Percentiles rank a stretch among this genome's conserved stretches.
These are phyloP conservation scores for Gloeopeniophorella convolvens DNA, from an alignment of 768 basidiomycete genomes.

Conservation along the genomic window DNA sequence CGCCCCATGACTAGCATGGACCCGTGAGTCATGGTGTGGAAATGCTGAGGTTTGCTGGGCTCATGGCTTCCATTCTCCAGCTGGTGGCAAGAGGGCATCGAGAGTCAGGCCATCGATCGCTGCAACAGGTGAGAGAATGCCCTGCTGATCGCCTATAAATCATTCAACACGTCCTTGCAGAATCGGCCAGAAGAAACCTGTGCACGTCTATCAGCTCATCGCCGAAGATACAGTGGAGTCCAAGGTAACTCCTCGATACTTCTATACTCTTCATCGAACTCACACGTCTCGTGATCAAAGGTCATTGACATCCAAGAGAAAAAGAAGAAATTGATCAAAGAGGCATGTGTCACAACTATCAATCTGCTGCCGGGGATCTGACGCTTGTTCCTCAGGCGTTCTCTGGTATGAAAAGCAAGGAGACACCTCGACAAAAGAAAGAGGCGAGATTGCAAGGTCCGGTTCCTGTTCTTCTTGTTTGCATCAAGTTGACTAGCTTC, in stretches of 20 bases:
- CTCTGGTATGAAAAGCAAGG: slow-evolving; percentile 70
- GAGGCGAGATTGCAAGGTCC: slow-evolving; percentile 78
- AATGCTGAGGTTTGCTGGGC: not conserved
- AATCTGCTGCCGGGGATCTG: not conserved
- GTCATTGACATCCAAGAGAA: slow-evolving; percentile 82
- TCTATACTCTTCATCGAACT: not conserved
- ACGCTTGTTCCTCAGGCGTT: slow-evolving; percentile 52
- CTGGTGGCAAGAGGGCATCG: slow-evolving; percentile 88
- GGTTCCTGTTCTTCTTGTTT: slow-evolving; percentile 10
- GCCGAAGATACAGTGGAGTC: slow-evolving; percentile 87
- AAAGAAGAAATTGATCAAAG: slow-evolving; percentile 73
- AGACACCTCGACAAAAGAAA: slow-evolving; percentile 68
- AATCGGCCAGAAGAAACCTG: slow-evolving; percentile 77
- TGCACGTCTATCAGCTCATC: slow-evolving; percentile 85
- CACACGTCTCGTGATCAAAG: slow-evolving; percentile 24
- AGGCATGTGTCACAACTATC: slow-evolving; percentile 37
- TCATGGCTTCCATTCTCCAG: slow-evolving; percentile 31
- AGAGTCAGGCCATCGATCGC: slow-evolving; percentile 77
- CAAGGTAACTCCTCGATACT: slow-evolving; percentile 41
- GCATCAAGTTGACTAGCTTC: not conserved
- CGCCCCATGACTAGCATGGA: slow-evolving; percentile 53
- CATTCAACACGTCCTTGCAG: slow-evolving; percentile 22
- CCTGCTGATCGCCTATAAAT: not conserved
- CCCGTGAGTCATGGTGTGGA: slow-evolving; percentile 49
- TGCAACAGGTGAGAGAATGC: slow-evolving; percentile 50